Evolutionary conservation across 2,329 filamentous ascomycete genomes (phyloP).

Genomic region (Calonectria pseudoturangicola): DNA sequence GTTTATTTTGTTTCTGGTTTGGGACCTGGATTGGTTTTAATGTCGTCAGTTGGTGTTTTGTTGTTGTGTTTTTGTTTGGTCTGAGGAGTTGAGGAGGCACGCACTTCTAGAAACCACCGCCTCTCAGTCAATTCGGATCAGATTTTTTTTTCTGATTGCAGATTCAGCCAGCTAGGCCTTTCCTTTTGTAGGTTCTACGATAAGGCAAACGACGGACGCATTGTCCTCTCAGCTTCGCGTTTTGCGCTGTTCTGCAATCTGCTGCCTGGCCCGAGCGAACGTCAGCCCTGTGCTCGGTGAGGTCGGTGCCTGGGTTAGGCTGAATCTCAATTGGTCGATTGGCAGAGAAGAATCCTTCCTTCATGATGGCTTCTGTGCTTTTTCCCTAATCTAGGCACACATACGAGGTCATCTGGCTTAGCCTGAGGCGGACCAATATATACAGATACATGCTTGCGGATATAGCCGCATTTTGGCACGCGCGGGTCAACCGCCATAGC

Average conservation of each 20-base stretch:
- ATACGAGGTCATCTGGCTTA: not conserved
- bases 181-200: not conserved
- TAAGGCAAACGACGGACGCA: not conserved
- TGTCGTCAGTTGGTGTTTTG: not conserved
- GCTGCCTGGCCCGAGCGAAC: slow-evolving; percentile 18
- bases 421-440: not conserved
- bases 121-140: no score
- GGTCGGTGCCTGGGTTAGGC: slow-evolving; percentile 9
- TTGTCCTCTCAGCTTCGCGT: slow-evolving; percentile 8
- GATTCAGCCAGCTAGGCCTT: not conserved
- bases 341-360: not conserved
- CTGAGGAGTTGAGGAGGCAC: not conserved
- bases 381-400: not conserved
- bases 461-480: not conserved
- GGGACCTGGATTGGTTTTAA: not conserved
- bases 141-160: not conserved
- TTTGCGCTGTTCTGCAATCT: slow-evolving; percentile 8
- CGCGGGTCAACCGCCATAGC: not conserved
- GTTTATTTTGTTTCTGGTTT: no score
- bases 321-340: not conserved
- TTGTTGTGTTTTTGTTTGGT: not conserved
- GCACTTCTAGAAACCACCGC: not conserved
- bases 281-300: not conserved
- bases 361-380: not conserved
- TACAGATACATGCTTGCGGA: not conserved